These are phyloP conservation scores for Backusella liffmaniae DNA, from an alignment of 192 early-diverging fungal genomes.

Conservation along the genomic window DNA sequence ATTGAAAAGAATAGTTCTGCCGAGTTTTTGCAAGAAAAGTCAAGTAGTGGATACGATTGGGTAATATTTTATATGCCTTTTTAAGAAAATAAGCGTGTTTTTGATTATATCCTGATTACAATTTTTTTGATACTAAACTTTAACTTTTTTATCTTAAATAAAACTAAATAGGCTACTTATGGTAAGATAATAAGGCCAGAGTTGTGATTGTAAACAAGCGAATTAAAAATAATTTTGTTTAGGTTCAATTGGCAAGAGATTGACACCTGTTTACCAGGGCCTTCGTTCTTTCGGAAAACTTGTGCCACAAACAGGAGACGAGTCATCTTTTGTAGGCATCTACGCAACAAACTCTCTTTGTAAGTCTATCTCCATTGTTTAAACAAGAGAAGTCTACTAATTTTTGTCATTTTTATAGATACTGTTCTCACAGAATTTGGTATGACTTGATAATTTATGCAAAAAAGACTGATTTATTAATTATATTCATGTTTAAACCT, in stretches of 20 bases:
- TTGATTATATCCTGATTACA: neutral
- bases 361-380: conserved; percentile 21
- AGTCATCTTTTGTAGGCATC: conserved; percentile 36
- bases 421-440: conserved; percentile 16
- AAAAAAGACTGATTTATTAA: neutral
- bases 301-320: conserved; percentile 22
- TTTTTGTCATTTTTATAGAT: neutral
- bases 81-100: neutral
- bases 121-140: conserved; percentile 6
- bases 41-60: conserved; percentile 21
- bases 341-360: conserved; percentile 36
- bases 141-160: neutral
- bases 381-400: neutral
- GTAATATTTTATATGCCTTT: conserved; percentile 19
- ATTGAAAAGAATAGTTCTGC: conserved; percentile 7
- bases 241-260: conserved; percentile 6
- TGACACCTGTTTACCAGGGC: conserved; percentile 5
- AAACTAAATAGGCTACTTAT: conserved; percentile 34
- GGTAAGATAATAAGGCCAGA: conserved; percentile 22
- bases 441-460: neutral
- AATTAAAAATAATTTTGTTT: neutral
- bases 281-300: conserved; percentile 21
- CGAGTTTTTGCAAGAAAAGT: conserved; percentile 9
- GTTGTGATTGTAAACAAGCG: neutral
- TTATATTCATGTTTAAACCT: neutral